Evolutionary conservation across 495 filamentous ascomycete species (phyloP).

Genomic region (Barbatosphaeria neglecta): DNA sequence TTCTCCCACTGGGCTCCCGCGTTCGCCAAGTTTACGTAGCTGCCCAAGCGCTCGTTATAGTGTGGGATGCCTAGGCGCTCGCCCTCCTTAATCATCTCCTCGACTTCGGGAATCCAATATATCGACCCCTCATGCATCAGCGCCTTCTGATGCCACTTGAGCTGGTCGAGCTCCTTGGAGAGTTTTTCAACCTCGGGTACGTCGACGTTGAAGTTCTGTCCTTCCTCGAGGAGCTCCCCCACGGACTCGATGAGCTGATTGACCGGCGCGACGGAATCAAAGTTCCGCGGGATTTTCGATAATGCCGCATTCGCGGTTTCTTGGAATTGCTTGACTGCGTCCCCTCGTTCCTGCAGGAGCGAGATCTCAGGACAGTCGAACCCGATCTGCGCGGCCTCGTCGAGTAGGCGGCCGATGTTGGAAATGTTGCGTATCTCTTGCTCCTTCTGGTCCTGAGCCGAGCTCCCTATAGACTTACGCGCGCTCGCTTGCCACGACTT

Average conservation of each 20-base stretch:
- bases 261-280: too few relatives aligned
- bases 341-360: conserved; percentile 74
- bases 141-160: conserved; percentile 80
- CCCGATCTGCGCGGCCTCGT: conserved; percentile 73
- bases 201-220: conserved; percentile 85
- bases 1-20: conserved; percentile 80
- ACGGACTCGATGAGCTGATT: conserved; percentile 55
- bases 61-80: conserved; percentile 62
- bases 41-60: conserved; percentile 62
- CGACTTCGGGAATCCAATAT: too few relatives aligned
- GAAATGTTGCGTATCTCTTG: conserved; percentile 82
- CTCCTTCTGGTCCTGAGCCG: conserved; percentile 67
- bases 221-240: conserved; percentile 78
- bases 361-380: conserved; percentile 93
- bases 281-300: conserved; percentile 43
- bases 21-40: conserved; percentile 62
- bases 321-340: conserved; percentile 81
- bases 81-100: conserved; percentile 64
- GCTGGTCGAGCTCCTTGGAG: conserved; percentile 66
- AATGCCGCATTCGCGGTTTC: conserved; percentile 60
- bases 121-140: too few relatives aligned
- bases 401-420: conserved; percentile 75
- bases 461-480: conserved; percentile 54
- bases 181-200: conserved; percentile 85
- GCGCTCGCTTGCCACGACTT: conserved; percentile 68